These are phyloP conservation scores for Suhomyces bribrorum DNA, from an alignment of 1,139 yeast species.

Conservation along the genomic window DNA sequence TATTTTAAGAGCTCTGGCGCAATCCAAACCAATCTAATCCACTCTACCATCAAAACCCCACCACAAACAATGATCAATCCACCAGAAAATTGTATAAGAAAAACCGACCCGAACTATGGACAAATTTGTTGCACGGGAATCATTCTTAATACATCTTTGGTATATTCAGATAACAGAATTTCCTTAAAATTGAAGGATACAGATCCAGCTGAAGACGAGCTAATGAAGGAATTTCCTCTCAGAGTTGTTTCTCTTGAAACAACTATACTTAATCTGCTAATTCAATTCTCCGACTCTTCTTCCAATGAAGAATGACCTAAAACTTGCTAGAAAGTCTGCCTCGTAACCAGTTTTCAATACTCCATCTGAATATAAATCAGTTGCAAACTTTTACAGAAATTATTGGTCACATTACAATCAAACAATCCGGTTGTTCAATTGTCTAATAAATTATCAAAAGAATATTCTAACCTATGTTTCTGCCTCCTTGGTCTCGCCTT, in stretches of 20 bases:
- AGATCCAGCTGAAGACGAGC: slow-evolving; percentile 14
- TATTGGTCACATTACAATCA: neutral
- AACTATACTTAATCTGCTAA: slow-evolving; percentile 23
- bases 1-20: no score
- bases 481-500: neutral
- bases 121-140: slow-evolving; percentile 35
- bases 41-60: no score
- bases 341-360: no score
- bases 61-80: neutral
- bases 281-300: neutral
- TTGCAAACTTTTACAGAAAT: neutral
- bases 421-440: neutral
- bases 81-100: slow-evolving; percentile 6
- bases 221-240: slow-evolving; percentile 37
- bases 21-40: no score
- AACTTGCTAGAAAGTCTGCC: neutral
- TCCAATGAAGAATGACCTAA: neutral
- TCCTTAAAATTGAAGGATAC: slow-evolving; percentile 22
- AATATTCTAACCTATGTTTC: no score
- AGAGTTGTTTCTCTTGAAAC: slow-evolving; percentile 33
- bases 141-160: slow-evolving; percentile 32
- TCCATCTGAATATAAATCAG: no score
- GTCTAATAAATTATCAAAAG: no score
- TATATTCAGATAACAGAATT: slow-evolving; percentile 20
- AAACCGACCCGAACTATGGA: slow-evolving; percentile 19